Base-by-base conservation (phyloP, 306 rosid species). In the Nissolia schottii region DNA sequence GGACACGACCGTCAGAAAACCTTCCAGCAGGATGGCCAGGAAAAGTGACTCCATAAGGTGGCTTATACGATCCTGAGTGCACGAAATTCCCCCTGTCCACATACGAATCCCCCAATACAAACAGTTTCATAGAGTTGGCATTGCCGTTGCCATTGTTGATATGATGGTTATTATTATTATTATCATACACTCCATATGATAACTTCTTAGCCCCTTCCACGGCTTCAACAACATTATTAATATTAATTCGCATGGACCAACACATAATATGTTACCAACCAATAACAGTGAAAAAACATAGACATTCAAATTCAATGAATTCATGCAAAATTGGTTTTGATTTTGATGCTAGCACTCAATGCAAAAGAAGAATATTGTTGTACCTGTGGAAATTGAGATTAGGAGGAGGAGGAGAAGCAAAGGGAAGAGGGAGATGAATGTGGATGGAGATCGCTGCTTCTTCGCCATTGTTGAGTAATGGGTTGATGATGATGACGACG, bases 1-100 rank as follows among this genome's bases (percentile, higher is more conserved):
- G 83, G 13, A 83, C 73, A 6, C 75, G 79, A 18, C 92, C 96
- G 14, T 87, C 82, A 11, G 61, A 71, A 34, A 89, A 89, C 18
- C 96, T 84, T 13, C 92, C 96, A 0, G 76, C 70, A 0, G 96
- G 92, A 15, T 58, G 73, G 0, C 87, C 81, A 1, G 92, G 90
- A 77, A 49, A 89, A 23, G 87, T 81, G 57, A 77, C 32, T 22
- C 96, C 92, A 49, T 22, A 62, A 0, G 96, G 92, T 6, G 24
- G 12, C 45, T 75, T 83, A 64, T 73, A 83, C 0, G 88, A 72
- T 25, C 7, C 16, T 3, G 80, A 53, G 10, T 69, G 16, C n/a
- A 25, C 11, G 24, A 57, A 77, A 41, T 89, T 89, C 0, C 96
- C 88, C 0, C 83, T 83, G 43, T 88, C 93, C 4, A 45, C 88